phyloP scores from a whole-genome alignment of 345 rosid genomes.

The Acer negundo region DNA sequence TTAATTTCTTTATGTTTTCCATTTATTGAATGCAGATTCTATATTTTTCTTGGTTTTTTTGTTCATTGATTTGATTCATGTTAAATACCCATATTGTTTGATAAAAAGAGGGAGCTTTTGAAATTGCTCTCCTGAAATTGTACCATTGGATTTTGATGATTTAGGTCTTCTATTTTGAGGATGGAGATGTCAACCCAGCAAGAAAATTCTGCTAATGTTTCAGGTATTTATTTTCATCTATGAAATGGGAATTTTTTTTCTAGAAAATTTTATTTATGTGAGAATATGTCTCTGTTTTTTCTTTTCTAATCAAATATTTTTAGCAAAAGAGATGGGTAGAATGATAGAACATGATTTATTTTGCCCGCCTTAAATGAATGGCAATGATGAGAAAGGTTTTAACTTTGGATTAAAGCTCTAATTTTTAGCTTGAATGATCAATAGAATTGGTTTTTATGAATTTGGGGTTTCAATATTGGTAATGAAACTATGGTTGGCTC shows the following conservation, averaged over 20 bases:
- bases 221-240: constrained; percentile 37
- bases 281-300: not conserved
- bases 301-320: not conserved
- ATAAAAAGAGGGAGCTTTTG: not conserved
- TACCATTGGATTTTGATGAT: constrained; percentile 28
- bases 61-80: too few species aligned
- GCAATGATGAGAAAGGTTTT: not conserved
- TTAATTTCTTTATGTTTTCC: not conserved
- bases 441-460: not conserved
- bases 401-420: not conserved
- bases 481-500: not conserved
- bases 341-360: not conserved
- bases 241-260: not conserved
- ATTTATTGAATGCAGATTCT: constrained; percentile 2
- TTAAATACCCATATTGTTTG: too few species aligned
- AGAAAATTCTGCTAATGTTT: constrained; percentile 42
- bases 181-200: constrained; percentile 58
- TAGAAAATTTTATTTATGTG: not conserved
- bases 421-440: not conserved
- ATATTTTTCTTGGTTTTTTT: not conserved
- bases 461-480: not conserved
- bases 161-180: constrained; percentile 23
- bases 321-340: not conserved
- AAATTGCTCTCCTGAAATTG: constrained; percentile 24
- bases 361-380: not conserved